Conservation (phyloP, 495 filamentous ascomycete species). For the Annulohypoxylon stygium region DNA sequence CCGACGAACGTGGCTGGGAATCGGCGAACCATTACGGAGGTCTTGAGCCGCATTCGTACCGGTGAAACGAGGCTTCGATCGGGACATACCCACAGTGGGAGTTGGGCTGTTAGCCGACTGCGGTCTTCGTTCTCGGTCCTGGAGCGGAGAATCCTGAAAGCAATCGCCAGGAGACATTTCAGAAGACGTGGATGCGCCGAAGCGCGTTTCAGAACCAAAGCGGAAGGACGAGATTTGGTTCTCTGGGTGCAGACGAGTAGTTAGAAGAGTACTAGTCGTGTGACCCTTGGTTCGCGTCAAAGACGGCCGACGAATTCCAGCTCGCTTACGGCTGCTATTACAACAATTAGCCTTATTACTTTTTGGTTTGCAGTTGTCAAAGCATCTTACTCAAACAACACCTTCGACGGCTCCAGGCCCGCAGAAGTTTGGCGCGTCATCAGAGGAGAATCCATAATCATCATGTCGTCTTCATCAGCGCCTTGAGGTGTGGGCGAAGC, state of each 20-base stretch:
- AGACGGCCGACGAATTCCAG: conserved; percentile 70
- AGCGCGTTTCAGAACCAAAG: conserved; percentile 72
- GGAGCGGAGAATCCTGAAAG: conserved; percentile 82
- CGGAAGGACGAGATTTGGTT: conserved; percentile 78
- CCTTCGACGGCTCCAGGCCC: conserved; percentile 63
- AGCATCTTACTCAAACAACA: conserved; percentile 62
- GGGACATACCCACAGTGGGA: conserved; percentile 63
- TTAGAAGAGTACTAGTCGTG: conserved; percentile 64
- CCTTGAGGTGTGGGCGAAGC: conserved; percentile 74
- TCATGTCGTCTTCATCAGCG: conserved; percentile 57
- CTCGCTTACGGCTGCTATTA: conserved; percentile 66
- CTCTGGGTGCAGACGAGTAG: conserved; percentile 62
- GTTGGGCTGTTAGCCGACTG: conserved; percentile 68
- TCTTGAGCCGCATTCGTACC: conserved; percentile 58
- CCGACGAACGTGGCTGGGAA: conserved; percentile 75
- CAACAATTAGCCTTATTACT: conserved; percentile 21
- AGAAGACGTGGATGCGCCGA: conserved; percentile 56
- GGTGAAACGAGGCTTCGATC: conserved; percentile 71
- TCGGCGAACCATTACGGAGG: conserved; percentile 77
- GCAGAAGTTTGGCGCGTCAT: conserved; percentile 61
- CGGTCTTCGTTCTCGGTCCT: conserved; percentile 74
- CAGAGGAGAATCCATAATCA: conserved; percentile 64
- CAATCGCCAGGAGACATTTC: conserved; percentile 80
- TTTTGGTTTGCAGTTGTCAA: conserved; percentile 13
- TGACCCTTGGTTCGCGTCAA: conserved; percentile 71